Evolutionary conservation across 805 yeast genomes (phyloP).

Genomic region (Suhomyces emberorum): DNA sequence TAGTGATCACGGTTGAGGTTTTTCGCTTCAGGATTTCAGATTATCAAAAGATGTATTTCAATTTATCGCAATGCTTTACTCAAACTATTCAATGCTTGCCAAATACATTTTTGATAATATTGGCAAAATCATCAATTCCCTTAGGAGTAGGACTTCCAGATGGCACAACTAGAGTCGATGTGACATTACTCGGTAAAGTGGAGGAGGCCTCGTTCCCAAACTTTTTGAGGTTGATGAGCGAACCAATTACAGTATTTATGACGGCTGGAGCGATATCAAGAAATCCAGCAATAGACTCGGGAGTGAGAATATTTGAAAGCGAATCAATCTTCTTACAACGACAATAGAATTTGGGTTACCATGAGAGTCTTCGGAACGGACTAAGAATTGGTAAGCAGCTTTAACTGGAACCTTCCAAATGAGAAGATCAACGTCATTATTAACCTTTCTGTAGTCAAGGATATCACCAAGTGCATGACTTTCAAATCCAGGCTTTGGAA

Average conservation of each 20-base stretch:
- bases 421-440: slow-evolving; percentile 10
- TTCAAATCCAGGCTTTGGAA: slow-evolving; percentile 15
- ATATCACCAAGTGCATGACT: slow-evolving; percentile 10
- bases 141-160: too few relatives aligned
- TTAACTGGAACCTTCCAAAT: slow-evolving; percentile 8
- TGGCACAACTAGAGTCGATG: too few relatives aligned
- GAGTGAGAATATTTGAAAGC: not conserved
- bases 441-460: slow-evolving; percentile 9
- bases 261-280: not conserved
- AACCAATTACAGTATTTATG: not conserved
- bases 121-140: too few relatives aligned
- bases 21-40: too few relatives aligned
- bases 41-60: too few relatives aligned
- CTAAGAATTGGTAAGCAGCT: slow-evolving; percentile 12
- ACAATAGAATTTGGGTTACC: slow-evolving; percentile 26
- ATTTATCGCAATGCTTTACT: too few relatives aligned
- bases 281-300: not conserved
- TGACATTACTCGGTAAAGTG: too few relatives aligned
- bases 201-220: too few relatives aligned
- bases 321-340: not conserved
- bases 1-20: too few relatives aligned
- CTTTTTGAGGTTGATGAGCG: too few relatives aligned
- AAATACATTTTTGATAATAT: too few relatives aligned
- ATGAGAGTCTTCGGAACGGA: slow-evolving; percentile 17
- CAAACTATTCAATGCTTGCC: too few relatives aligned